Percentiles rank a stretch among this genome's conserved stretches.
Conservation (phyloP, 108 stramenopile species). For the Ochromonas danica region DNA sequence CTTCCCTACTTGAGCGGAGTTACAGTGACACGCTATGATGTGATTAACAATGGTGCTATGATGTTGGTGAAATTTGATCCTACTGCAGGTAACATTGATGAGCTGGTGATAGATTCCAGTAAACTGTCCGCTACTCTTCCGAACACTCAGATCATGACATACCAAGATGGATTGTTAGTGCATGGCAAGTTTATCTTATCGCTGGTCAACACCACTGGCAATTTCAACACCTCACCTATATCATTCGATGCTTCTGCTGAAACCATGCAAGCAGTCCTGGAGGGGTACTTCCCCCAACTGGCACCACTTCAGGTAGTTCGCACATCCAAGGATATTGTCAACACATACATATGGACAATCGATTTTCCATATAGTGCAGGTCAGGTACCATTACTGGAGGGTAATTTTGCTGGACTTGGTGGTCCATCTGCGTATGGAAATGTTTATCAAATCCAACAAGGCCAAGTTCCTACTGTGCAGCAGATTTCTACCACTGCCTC, state of each 20-base stretch:
- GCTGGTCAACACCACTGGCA: not conserved
- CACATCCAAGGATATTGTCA: not conserved
- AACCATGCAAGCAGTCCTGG: not conserved
- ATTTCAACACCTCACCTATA: not conserved
- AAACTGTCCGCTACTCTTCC: not conserved
- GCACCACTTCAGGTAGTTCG: not conserved
- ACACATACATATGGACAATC: slow-evolving; percentile 25
- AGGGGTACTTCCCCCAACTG: not conserved
- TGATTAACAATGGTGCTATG: not conserved
- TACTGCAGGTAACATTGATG: not conserved
- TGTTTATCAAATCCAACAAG: not conserved
- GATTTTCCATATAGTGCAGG: slow-evolving; percentile 4
- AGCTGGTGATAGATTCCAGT: not conserved
- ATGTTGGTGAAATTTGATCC: not conserved
- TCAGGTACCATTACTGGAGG: not conserved
- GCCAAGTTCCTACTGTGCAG: slow-evolving; percentile 13
- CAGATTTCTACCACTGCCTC: slow-evolving; percentile 18
- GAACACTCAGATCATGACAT: not conserved
- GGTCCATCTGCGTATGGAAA: not conserved
- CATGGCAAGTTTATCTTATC: not conserved
- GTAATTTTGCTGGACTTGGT: slow-evolving; percentile 5
- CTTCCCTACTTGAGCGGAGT: not conserved
- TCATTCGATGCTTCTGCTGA: slow-evolving; percentile 9
- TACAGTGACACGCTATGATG: not conserved
- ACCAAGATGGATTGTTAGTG: slow-evolving; percentile 1